A percentile compares a stretch with the other conserved stretches of the same genome.
These are phyloP conservation scores for Oryza longistaminata DNA, from an alignment of 176 grass and related monocot genomes.

Conservation along the genomic window DNA sequence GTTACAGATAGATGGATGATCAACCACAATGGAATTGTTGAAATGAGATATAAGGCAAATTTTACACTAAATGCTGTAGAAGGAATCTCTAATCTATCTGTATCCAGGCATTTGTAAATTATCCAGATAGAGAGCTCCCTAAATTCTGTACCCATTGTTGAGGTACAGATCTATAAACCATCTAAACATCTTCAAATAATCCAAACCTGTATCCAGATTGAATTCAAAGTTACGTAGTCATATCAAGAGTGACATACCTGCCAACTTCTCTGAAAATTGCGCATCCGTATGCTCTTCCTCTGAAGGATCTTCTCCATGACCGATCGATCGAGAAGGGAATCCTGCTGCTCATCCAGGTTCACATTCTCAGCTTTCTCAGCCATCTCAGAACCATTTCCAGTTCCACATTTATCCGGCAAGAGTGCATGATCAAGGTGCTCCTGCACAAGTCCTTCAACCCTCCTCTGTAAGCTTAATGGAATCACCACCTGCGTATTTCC, in stretches of 20 bases:
- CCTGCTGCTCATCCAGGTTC: slow-evolving; percentile 60
- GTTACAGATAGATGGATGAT: slow-evolving; percentile 21
- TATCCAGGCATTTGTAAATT: background rate
- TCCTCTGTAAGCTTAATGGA: slow-evolving; percentile 92
- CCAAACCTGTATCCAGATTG: background rate
- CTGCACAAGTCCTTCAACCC: slow-evolving; percentile 78
- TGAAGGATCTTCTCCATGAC: slow-evolving; percentile 97
- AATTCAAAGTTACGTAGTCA: background rate
- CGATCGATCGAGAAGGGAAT: slow-evolving; percentile 62
- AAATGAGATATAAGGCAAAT: background rate
- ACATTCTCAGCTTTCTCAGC: slow-evolving; percentile 41
- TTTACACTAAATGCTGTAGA: background rate
- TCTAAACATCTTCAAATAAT: background rate
- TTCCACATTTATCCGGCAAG: slow-evolving; percentile 41
- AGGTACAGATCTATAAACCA: background rate
- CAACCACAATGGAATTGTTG: slow-evolving; percentile 14
- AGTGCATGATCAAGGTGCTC: slow-evolving; percentile 77
- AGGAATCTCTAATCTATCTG: background rate
- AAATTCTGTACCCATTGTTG: background rate
- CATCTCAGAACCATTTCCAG: slow-evolving; percentile 27
- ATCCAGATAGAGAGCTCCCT: background rate
- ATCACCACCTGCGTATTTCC: slow-evolving; percentile 73
- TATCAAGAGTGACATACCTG: slow-evolving; percentile 53
- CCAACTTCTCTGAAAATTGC: slow-evolving; percentile 90
- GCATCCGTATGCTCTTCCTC: slow-evolving; percentile 87